Evolutionary conservation across 1,284 basidiomycete genomes (phyloP).

Genomic region (Gastroboletus turbinatus): DNA sequence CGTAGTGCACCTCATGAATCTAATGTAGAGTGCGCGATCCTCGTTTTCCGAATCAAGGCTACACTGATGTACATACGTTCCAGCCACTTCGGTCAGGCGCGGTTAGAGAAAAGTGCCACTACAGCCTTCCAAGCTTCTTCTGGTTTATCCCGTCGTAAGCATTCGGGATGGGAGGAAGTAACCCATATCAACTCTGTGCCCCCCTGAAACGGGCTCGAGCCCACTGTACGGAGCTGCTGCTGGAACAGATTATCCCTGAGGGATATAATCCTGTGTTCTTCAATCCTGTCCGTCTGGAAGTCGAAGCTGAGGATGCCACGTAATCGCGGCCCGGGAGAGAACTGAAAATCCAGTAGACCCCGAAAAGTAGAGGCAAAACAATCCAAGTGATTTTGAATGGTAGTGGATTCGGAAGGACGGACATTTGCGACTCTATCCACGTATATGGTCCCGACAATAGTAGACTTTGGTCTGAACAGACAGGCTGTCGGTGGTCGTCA

Average conservation of each 20-base stretch:
- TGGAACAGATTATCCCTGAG: background rate
- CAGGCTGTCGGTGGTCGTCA: background rate
- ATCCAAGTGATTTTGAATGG: constrained; percentile 13
- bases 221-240: background rate
- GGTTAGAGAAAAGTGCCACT: constrained; percentile 3
- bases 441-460: constrained; percentile 16
- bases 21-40: background rate
- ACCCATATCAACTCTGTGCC: background rate
- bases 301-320: constrained; percentile 13
- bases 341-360: background rate
- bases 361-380: constrained; percentile 11
- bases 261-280: rapidly evolving
- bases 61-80: background rate
- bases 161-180: background rate
- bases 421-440: constrained; percentile 17
- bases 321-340: constrained; percentile 7
- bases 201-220: background rate
- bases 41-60: background rate
- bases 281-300: background rate
- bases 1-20: too few species aligned
- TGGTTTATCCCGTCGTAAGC: background rate
- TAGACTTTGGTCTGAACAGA: constrained; percentile 12
- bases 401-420: rapidly evolving
- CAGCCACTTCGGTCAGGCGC: background rate
- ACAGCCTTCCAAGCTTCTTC: constrained; percentile 18